A percentile compares a stretch with the other conserved stretches of the same genome.
Conservation (phyloP, 106 monocot genomes). For the Amphibolis antarctica region DNA sequence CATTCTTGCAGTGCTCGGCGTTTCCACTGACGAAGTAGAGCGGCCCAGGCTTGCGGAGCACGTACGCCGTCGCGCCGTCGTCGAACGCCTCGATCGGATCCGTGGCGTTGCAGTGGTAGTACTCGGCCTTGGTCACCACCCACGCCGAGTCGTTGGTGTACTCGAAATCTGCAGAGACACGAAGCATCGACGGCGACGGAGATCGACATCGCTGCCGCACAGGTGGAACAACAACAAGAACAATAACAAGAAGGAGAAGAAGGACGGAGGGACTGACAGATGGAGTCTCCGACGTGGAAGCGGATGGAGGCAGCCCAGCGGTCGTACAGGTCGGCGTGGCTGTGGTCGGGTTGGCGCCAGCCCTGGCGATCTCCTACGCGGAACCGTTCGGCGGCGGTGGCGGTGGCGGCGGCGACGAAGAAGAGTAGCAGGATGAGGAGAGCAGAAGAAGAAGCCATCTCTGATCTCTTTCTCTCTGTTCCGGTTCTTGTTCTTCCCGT, state of each 20-base stretch:
- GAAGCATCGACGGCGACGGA: neutral
- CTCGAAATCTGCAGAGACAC: slow-evolving; percentile 5
- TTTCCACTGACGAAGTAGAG: slow-evolving; percentile 8
- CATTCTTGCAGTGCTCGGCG: slow-evolving; percentile 10
- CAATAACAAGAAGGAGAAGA: neutral
- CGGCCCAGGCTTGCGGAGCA: neutral
- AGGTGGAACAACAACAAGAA: neutral
- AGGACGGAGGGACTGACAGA: slow-evolving; percentile 6
- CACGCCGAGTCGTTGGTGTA: slow-evolving; percentile 17
- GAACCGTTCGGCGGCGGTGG: slow-evolving; percentile 4
- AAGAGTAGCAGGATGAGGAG: neutral
- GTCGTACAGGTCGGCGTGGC: slow-evolving; percentile 14
- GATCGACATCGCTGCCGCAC: neutral
- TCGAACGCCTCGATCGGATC: slow-evolving; percentile 1
- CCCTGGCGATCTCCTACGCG: slow-evolving; percentile 17
- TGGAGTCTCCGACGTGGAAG: slow-evolving; percentile 20
- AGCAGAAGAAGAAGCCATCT: neutral
- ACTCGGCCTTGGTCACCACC: slow-evolving; percentile 8
- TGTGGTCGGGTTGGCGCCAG: slow-evolving; percentile 13
- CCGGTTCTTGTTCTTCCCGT: too few relatives aligned
- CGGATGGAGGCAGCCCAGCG: slow-evolving; percentile 9
- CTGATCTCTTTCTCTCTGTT: too few relatives aligned
- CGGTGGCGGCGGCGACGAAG: neutral
- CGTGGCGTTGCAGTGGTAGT: slow-evolving; percentile 22
- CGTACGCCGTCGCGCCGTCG: slow-evolving; percentile 2